Conservation (phyloP, 2,329 filamentous ascomycete genomes). For the Diatrype stigma region DNA sequence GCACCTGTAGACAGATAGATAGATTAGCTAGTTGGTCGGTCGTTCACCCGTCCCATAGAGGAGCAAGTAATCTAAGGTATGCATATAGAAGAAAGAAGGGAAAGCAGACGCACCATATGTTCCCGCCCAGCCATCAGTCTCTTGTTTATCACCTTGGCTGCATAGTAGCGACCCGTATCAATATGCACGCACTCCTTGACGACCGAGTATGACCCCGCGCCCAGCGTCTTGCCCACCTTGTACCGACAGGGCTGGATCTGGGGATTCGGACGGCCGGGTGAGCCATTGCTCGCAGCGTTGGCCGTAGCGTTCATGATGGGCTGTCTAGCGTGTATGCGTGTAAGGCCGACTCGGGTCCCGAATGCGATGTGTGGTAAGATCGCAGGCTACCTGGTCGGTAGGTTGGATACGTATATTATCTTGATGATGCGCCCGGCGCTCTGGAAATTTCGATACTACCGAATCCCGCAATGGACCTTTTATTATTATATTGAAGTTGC, state of each 20-base stretch:
- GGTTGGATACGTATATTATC: no score
- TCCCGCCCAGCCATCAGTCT: constrained; percentile 93
- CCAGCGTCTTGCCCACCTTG: constrained; percentile 97
- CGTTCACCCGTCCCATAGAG: constrained; percentile 6
- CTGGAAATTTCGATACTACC: no score
- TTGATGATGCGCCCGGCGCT: no score
- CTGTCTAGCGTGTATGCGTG: no score
- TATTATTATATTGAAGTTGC: no score
- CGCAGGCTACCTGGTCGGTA: no score
- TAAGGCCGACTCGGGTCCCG: no score
- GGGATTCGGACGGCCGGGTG: constrained; percentile 35
- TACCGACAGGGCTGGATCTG: constrained; percentile 94
- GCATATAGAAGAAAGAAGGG: background rate
- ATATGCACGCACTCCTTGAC: constrained; percentile 99
- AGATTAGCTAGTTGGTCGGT: background rate
- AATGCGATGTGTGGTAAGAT: no score
- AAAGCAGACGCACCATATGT: constrained; percentile 71
- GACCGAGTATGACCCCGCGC: constrained; percentile 94
- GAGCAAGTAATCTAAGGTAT: background rate
- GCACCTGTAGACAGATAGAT: constrained; percentile 54
- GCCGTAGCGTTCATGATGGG: constrained; percentile 20
- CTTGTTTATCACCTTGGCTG: constrained; percentile 99
- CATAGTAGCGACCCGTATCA: constrained; percentile 95
- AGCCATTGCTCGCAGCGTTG: constrained; percentile 21
- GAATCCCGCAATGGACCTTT: no score